Evolutionary conservation across 148 eudicot genomes (phyloP).

Genomic region (Amaranthus cruentus): DNA sequence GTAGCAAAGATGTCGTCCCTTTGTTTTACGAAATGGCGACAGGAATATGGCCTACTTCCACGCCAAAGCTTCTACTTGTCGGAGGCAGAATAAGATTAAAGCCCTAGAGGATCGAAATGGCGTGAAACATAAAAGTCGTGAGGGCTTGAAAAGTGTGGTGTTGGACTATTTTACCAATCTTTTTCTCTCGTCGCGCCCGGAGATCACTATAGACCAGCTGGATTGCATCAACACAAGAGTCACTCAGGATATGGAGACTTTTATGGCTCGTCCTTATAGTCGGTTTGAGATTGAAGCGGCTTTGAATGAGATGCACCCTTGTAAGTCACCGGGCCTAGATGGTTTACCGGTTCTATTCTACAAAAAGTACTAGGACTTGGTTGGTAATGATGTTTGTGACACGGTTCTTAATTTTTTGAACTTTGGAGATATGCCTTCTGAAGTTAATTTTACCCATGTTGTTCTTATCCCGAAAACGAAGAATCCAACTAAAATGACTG

Average conservation of each 20-base stretch:
- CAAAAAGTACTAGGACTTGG: neutral
- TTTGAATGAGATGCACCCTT: neutral
- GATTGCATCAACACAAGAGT: neutral
- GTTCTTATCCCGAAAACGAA: neutral
- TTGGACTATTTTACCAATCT: neutral
- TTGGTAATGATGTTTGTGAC: neutral
- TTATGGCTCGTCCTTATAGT: neutral
- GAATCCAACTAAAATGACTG: neutral
- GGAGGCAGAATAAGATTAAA: neutral
- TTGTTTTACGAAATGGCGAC: neutral
- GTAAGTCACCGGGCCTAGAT: neutral
- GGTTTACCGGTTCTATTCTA: neutral
- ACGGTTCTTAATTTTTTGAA: neutral
- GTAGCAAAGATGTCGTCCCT: neutral
- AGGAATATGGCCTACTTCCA: neutral
- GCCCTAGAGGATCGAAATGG: neutral
- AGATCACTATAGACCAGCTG: neutral
- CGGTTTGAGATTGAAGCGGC: neutral
- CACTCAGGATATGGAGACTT: neutral
- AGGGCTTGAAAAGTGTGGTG: neutral
- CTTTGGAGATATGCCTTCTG: neutral
- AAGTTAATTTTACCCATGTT: neutral
- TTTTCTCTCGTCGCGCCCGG: too few relatives aligned
- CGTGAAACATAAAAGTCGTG: neutral
- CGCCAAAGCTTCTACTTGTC: neutral